A percentile compares a stretch with the other conserved stretches of the same genome.
Evolutionary conservation across 768 basidiomycete genomes (phyloP).

Genomic region (Mycena galopus): DNA sequence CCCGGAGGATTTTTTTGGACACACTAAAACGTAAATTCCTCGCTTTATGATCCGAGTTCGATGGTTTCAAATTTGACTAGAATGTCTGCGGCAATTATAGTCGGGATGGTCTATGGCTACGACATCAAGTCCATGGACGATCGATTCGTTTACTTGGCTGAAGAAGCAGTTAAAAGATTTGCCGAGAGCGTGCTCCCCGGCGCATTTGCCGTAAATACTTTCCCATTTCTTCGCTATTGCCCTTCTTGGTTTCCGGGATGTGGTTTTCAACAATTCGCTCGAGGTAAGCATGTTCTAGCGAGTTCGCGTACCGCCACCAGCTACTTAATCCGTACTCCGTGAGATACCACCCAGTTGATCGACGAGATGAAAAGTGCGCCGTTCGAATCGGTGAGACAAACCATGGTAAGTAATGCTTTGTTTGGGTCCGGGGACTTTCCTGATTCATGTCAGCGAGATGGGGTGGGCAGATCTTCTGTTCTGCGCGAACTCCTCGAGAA

Average conservation of each 20-base stretch:
- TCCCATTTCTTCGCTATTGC: conserved; percentile 48
- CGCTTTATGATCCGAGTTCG: neutral
- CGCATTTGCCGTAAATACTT: conserved; percentile 40
- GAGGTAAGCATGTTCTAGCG: neutral
- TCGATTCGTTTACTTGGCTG: conserved; percentile 39
- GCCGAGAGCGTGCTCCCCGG: conserved; percentile 38
- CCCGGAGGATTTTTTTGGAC: conserved; percentile 31
- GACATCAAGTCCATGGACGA: conserved; percentile 42
- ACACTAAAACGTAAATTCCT: conserved; percentile 20
- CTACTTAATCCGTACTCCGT: neutral
- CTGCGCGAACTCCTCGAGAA: neutral
- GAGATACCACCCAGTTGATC: neutral
- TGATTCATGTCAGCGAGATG: neutral
- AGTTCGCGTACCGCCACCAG: neutral
- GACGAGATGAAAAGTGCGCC: neutral
- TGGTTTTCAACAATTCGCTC: neutral
- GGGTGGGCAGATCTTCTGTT: neutral
- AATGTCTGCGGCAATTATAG: neutral
- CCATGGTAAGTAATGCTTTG: neutral
- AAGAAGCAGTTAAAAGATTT: conserved; percentile 28
- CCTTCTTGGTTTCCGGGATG: conserved; percentile 40
- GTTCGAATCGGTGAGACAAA: neutral
- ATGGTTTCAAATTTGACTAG: neutral
- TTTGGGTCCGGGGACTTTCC: neutral
- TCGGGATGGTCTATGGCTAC: conserved; percentile 41